These are phyloP conservation scores for Spizellomyces sp. DNA, from an alignment of 192 early-diverging fungal genomes.

Conservation along the genomic window DNA sequence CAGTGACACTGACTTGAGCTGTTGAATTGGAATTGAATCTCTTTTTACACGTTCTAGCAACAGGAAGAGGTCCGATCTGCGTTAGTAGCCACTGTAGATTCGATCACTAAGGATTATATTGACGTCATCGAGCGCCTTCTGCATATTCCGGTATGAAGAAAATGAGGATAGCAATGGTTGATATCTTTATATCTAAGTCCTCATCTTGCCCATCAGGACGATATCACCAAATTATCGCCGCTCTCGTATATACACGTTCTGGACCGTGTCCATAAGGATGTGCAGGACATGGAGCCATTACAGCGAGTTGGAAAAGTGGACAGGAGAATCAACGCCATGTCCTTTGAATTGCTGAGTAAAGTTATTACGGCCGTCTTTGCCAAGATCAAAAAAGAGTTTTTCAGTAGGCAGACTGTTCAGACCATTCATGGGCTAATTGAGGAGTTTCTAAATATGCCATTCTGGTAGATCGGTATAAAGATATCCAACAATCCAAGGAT, in stretches of 20 bases:
- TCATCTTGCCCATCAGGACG: constrained; percentile 26
- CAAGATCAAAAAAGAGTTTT: constrained; percentile 41
- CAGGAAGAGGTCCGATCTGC: constrained; percentile 28
- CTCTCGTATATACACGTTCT: constrained; percentile 41
- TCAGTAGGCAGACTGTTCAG: constrained; percentile 8
- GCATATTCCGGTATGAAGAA: constrained; percentile 48
- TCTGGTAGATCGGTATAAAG: constrained; percentile 14
- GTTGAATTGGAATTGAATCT: too few species aligned
- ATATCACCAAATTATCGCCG: constrained; percentile 37
- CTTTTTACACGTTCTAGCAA: constrained; percentile 4
- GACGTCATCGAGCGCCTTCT: constrained; percentile 44
- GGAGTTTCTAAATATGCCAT: neutral
- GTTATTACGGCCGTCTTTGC: constrained; percentile 39
- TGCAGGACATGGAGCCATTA: constrained; percentile 21
- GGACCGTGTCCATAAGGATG: constrained; percentile 33
- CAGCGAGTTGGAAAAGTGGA: constrained; percentile 23
- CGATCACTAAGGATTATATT: constrained; percentile 49
- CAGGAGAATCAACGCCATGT: constrained; percentile 30
- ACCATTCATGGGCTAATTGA: neutral
- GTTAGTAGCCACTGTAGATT: constrained; percentile 40
- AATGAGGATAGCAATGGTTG: neutral
- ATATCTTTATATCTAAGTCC: neutral
- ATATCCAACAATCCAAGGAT: neutral
- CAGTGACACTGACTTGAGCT: neutral
- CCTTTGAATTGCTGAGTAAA: constrained; percentile 33